Percentiles rank a stretch among this genome's conserved stretches.
Conservation (phyloP, 2,329 filamentous ascomycete species). For the Penicillium sp. region DNA sequence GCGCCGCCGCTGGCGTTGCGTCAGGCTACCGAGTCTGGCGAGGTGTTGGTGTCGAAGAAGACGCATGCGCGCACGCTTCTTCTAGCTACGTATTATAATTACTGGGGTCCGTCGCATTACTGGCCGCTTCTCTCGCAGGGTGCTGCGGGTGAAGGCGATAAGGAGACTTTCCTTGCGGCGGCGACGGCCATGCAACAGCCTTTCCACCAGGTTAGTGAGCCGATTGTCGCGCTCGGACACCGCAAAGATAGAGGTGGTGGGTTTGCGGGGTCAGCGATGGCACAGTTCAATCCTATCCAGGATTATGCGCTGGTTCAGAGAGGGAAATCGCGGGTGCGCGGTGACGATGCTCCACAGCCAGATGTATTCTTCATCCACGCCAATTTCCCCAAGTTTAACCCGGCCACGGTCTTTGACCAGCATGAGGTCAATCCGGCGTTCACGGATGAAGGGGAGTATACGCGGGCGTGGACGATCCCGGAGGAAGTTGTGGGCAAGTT, state of each 20-base stretch:
- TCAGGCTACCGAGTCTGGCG: slow-evolving; percentile 56
- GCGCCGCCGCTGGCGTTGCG: slow-evolving; percentile 40
- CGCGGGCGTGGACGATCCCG: slow-evolving; percentile 42
- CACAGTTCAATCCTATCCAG: slow-evolving; percentile 46
- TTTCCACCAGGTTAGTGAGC: slow-evolving; percentile 53
- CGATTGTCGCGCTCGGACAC: slow-evolving; percentile 44
- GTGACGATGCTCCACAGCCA: slow-evolving; percentile 38
- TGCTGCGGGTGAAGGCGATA: slow-evolving; percentile 57
- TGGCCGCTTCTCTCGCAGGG: slow-evolving; percentile 51
- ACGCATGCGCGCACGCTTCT: slow-evolving; percentile 56
- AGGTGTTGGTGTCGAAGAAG: slow-evolving; percentile 57
- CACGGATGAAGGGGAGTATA: slow-evolving; percentile 39
- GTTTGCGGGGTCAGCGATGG: slow-evolving; percentile 48
- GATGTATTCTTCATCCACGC: slow-evolving; percentile 50
- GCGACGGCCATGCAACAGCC: slow-evolving; percentile 47
- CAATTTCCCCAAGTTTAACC: slow-evolving; percentile 50
- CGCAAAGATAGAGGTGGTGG: slow-evolving; percentile 29
- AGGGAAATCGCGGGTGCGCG: slow-evolving; percentile 38
- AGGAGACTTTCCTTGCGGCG: slow-evolving; percentile 57
- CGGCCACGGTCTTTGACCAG: slow-evolving; percentile 42
- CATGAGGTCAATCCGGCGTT: slow-evolving; percentile 37
- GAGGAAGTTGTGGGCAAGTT: slow-evolving; percentile 38
- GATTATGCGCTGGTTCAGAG: slow-evolving; percentile 39
- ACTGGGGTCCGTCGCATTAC: slow-evolving; percentile 59
- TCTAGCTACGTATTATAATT: slow-evolving; percentile 62